Conservation (phyloP, 106 monocot genomes). For the Platanthera zijinensis region DNA sequence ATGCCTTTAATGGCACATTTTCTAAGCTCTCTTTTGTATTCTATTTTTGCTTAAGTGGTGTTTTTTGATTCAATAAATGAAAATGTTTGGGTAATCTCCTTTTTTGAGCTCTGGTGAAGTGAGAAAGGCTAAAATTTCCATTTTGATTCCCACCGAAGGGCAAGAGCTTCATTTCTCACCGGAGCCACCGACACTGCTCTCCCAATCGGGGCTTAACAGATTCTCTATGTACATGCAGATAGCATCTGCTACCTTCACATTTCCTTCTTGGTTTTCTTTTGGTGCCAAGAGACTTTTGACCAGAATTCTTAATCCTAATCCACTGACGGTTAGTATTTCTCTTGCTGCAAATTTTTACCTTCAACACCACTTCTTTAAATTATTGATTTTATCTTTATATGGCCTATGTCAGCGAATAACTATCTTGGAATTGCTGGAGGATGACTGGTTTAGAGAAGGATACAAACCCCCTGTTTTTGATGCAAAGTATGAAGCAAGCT, state of each 20-base stretch:
- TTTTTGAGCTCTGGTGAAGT: no score
- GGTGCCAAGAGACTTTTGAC: slow-evolving; percentile 57
- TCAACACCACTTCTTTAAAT: not conserved
- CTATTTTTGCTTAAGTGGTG: no score
- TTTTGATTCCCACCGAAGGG: no score
- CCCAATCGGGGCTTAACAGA: not conserved
- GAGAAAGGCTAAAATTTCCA: no score
- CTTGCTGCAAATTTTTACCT: not conserved
- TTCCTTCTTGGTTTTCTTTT: slow-evolving; percentile 76
- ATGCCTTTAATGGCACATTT: not conserved
- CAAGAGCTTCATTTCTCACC: not conserved
- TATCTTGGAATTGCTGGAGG: slow-evolving; percentile 73
- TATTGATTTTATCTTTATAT: slow-evolving; percentile 8
- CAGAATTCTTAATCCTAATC: slow-evolving; percentile 78
- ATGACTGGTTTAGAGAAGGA: slow-evolving; percentile 91
- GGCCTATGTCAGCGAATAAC: slow-evolving; percentile 55
- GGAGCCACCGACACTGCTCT: no score
- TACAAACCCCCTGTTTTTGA: slow-evolving; percentile 77
- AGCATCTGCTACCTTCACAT: slow-evolving; percentile 59
- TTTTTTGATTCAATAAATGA: no score
- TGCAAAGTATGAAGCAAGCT: slow-evolving; percentile 46
- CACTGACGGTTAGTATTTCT: slow-evolving; percentile 46
- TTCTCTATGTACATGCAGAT: slow-evolving; percentile 40
- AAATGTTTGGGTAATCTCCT: no score
- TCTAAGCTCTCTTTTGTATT: no score